Evolutionary conservation across 768 basidiomycete species (phyloP).

Genomic region (Amylocystis lapponica): DNA sequence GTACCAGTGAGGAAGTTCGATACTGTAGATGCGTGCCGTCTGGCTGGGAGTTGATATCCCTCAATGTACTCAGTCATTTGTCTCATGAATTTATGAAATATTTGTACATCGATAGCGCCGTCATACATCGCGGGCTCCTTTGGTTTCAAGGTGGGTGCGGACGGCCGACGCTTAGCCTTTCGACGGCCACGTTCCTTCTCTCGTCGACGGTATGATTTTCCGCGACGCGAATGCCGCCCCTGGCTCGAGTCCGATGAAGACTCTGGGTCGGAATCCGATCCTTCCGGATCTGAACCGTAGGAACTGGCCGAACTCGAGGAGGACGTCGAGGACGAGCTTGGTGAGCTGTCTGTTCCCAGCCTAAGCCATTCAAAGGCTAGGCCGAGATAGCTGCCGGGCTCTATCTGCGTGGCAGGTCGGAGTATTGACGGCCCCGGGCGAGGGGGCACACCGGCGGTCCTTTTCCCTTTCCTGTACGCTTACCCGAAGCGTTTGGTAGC

Average conservation of each 20-base stretch:
- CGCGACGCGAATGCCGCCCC: too few species aligned
- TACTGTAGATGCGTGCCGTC: neutral
- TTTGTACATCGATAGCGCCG: slow-evolving; percentile 3
- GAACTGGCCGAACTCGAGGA: neutral
- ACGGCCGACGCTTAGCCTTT: too few species aligned
- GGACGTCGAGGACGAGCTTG: too few species aligned
- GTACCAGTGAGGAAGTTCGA: slow-evolving; percentile 24
- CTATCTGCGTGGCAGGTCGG: neutral
- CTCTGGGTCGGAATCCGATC: neutral
- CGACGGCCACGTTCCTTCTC: neutral
- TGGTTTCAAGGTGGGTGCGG: slow-evolving; percentile 3
- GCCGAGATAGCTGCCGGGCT: slow-evolving; percentile 1
- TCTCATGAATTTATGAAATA: slow-evolving; percentile 11
- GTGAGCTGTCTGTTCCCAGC: neutral
- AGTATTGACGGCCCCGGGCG: too few species aligned
- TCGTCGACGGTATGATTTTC: neutral
- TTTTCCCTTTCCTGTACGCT: too few species aligned
- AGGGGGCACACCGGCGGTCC: too few species aligned
- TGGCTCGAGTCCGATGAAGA: too few species aligned
- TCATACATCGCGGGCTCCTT: slow-evolving; percentile 6
- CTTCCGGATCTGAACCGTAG: neutral
- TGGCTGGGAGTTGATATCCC: neutral
- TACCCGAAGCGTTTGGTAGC: too few species aligned
- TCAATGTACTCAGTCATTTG: slow-evolving; percentile 7
- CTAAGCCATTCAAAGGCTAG: neutral